A percentile compares a stretch with the other conserved stretches of the same genome.
Conservation (phyloP, 1,284 basidiomycete genomes). For the Ganoderma multipileum region DNA sequence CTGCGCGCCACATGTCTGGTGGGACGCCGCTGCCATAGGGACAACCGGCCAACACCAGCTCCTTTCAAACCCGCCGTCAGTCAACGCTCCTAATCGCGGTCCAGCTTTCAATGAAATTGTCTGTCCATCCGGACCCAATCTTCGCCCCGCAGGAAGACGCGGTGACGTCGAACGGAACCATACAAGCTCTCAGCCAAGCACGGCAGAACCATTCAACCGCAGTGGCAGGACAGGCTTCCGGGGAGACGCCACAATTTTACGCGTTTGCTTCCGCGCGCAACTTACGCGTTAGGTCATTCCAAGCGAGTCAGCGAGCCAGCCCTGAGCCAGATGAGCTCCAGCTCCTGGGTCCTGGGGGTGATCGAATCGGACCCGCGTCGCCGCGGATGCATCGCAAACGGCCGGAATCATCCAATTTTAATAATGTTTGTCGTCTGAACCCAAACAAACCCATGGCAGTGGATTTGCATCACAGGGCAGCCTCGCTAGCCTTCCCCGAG, state of each 20-base stretch:
- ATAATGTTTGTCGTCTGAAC: background rate
- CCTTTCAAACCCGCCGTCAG: background rate
- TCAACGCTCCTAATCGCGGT: background rate
- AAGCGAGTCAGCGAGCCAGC: slow-evolving; percentile 2
- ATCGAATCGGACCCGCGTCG: slow-evolving; percentile 3
- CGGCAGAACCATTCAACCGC: slow-evolving; percentile 3
- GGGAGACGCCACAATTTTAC: slow-evolving; percentile 15
- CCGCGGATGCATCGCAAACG: background rate
- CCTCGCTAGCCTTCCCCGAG: background rate
- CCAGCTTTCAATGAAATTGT: background rate
- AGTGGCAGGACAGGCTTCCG: background rate
- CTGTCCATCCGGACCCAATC: background rate
- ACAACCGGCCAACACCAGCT: slow-evolving; percentile 19
- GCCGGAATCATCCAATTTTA: background rate
- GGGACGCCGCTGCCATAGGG: slow-evolving; percentile 25
- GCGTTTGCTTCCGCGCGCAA: slow-evolving; percentile 19
- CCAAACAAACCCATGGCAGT: background rate
- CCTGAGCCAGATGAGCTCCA: slow-evolving; percentile 6
- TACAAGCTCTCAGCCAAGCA: background rate
- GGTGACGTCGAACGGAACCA: slow-evolving; percentile 1
- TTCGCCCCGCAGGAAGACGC: background rate
- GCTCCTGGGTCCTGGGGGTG: background rate
- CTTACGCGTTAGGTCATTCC: background rate
- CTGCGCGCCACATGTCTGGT: background rate
- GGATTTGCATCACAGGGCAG: background rate